A percentile compares a stretch with the other conserved stretches of the same genome.
phyloP scores from a whole-genome alignment of 805 yeast genomes.

The Blastobotrys peoriensis region DNA sequence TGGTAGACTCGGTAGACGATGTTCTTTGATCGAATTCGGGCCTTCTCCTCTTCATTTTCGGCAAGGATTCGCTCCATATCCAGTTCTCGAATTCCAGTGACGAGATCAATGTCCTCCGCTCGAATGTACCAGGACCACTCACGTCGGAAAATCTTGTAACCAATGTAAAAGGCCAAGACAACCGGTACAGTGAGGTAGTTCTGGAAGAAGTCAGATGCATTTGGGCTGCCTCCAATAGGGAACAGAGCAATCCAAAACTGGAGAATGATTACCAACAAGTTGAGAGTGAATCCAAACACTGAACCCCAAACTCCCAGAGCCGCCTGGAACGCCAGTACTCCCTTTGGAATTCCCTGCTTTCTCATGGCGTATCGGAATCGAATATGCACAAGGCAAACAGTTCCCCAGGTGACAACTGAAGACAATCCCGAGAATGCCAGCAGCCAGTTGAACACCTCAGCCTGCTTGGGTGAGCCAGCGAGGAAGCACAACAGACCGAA shows the following conservation, averaged over 20 bases:
- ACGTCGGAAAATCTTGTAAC: slow-evolving; percentile 37
- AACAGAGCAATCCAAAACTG: slow-evolving; percentile 73
- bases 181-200: slow-evolving; percentile 44
- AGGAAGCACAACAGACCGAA: slow-evolving; percentile 50
- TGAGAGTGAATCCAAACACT: slow-evolving; percentile 55
- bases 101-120: slow-evolving; percentile 49
- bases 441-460: slow-evolving; percentile 60
- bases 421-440: slow-evolving; percentile 68
- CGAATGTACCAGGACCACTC: slow-evolving; percentile 35
- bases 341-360: slow-evolving; percentile 52
- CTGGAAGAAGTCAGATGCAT: slow-evolving; percentile 42
- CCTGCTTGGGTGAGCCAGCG: slow-evolving; percentile 51
- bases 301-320: slow-evolving; percentile 58
- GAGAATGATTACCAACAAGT: slow-evolving; percentile 51
- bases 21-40: slow-evolving; percentile 40
- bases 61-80: slow-evolving; percentile 52
- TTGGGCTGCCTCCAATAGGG: slow-evolving; percentile 49
- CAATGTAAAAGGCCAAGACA: slow-evolving; percentile 40
- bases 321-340: slow-evolving; percentile 53
- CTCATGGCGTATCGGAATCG: slow-evolving; percentile 50
- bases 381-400: slow-evolving; percentile 59
- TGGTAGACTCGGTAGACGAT: slow-evolving; percentile 45
- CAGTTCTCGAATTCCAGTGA: slow-evolving; percentile 56
- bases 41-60: slow-evolving; percentile 55
- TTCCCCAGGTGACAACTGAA: slow-evolving; percentile 68